These are phyloP conservation scores for Dictyophora rubrovolvata DNA, from an alignment of 768 basidiomycete genomes.

Conservation along the genomic window DNA sequence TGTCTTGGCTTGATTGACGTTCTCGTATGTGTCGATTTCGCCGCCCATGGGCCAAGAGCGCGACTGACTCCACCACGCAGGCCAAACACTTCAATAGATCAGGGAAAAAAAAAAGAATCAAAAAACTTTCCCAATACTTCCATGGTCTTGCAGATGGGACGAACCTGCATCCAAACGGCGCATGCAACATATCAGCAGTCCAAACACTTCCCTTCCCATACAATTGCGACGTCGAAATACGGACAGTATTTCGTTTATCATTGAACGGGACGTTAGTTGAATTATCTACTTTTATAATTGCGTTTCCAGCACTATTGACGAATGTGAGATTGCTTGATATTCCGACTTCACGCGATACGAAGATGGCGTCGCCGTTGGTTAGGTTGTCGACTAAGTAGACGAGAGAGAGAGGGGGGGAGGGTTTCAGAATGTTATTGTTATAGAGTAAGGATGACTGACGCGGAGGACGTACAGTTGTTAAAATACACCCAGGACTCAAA, in stretches of 20 bases:
- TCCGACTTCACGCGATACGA: constrained; percentile 10
- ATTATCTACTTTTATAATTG: constrained; percentile 18
- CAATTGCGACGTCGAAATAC: constrained; percentile 47
- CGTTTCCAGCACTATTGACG: constrained; percentile 14
- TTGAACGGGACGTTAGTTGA: constrained; percentile 21
- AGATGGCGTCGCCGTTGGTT: constrained; percentile 51
- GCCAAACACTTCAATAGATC: constrained; percentile 42
- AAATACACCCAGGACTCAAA: background rate
- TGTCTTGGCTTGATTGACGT: constrained; percentile 53
- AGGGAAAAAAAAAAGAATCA: background rate
- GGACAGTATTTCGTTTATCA: constrained; percentile 56
- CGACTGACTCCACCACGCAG: constrained; percentile 37
- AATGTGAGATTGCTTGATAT: constrained; percentile 10
- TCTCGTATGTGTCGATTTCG: constrained; percentile 78
- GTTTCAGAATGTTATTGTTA: too few relatives aligned
- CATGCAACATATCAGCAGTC: constrained; percentile 54
- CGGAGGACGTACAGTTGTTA: background rate
- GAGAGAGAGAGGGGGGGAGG: too few relatives aligned
- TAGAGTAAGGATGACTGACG: too few relatives aligned
- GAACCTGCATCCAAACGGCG: constrained; percentile 33
- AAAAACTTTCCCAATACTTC: background rate
- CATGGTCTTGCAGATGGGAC: background rate
- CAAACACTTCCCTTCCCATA: constrained; percentile 53
- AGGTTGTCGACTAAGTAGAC: constrained; percentile 49
- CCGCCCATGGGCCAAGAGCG: constrained; percentile 40